Conservation (phyloP, 169 alveolate species). For the Toxoplasma gondii region DNA sequence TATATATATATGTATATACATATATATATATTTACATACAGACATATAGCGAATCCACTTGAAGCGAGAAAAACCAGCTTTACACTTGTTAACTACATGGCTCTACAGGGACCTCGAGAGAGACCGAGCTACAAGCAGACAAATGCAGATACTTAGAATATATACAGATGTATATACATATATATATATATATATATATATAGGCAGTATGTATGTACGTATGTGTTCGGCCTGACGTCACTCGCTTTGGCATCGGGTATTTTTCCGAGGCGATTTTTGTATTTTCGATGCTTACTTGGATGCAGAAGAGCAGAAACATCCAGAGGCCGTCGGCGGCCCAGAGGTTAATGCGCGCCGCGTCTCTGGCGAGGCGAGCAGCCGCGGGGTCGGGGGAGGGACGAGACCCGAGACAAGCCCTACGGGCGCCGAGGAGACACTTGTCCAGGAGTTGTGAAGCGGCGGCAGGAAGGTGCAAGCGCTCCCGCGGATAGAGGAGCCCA, state of each 20-base stretch:
- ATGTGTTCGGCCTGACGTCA: background rate
- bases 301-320: constrained; percentile 21
- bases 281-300: background rate
- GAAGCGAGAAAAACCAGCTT: too few species aligned
- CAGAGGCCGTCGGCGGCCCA: constrained; percentile 9
- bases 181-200: background rate
- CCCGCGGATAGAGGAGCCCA: background rate
- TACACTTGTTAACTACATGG: too few species aligned
- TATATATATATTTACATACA: too few species aligned
- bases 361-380: background rate
- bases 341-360: background rate
- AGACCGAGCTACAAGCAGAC: background rate
- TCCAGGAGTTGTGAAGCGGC: background rate
- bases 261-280: background rate
- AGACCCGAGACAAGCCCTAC: background rate
- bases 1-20: too few species aligned
- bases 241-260: background rate
- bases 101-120: too few species aligned
- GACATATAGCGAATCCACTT: too few species aligned
- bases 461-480: background rate
- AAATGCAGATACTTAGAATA: background rate
- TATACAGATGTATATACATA: background rate
- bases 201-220: background rate
- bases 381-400: background rate
- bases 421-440: background rate